Conservation (phyloP, 2,329 filamentous ascomycete species). For the Sphaerulina vaccinii region DNA sequence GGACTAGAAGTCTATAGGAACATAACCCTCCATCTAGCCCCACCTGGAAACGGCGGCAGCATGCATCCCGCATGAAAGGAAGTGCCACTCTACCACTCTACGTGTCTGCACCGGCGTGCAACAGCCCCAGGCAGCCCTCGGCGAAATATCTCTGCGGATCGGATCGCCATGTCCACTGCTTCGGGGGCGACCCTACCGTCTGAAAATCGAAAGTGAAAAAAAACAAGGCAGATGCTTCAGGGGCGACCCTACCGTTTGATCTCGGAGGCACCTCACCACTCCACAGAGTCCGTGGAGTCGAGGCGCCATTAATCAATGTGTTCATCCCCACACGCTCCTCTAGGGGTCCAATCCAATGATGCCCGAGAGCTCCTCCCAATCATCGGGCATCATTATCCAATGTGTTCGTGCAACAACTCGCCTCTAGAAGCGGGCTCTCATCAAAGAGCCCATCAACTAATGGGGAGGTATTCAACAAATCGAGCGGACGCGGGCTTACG, state of each 20-base stretch:
- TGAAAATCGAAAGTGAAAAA: too few relatives aligned
- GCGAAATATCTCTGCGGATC: neutral
- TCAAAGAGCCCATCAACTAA: neutral
- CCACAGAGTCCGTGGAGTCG: neutral
- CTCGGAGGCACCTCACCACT: neutral
- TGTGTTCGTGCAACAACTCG: neutral
- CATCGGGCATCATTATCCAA: too few relatives aligned
- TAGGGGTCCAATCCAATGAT: too few relatives aligned
- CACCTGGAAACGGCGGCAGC: too few relatives aligned
- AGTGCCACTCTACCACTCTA: too few relatives aligned
- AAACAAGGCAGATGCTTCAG: neutral
- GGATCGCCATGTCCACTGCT: too few relatives aligned
- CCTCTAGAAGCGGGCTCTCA: constrained; percentile 1
- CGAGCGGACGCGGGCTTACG: constrained; percentile 24
- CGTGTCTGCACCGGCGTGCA: too few relatives aligned
- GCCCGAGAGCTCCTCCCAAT: neutral
- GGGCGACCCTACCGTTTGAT: constrained; percentile 8
- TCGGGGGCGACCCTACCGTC: too few relatives aligned
- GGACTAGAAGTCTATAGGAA: neutral
- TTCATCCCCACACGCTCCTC: neutral
- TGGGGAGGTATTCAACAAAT: constrained; percentile 14
- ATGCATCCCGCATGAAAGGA: too few relatives aligned
- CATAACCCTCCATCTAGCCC: neutral
- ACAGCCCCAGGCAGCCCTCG: too few relatives aligned
- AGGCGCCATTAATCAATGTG: neutral